These are phyloP conservation scores for Mycena belliarum DNA, from an alignment of 768 basidiomycete species.

Conservation along the genomic window DNA sequence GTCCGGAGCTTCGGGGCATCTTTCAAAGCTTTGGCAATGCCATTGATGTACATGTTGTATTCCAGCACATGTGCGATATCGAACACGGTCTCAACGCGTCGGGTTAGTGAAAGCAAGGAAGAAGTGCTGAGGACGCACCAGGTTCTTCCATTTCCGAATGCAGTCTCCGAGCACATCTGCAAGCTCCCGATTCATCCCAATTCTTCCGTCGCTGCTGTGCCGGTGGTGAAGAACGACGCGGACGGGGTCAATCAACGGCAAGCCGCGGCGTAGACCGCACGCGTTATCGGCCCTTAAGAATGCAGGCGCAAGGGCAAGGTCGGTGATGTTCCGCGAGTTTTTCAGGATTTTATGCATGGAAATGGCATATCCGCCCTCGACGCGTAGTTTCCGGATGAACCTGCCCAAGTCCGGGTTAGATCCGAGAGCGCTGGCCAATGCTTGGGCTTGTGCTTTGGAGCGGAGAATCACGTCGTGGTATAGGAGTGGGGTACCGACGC, in stretches of 20 bases:
- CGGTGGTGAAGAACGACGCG: background rate
- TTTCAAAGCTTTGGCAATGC: background rate
- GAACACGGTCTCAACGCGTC: background rate
- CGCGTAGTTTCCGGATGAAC: constrained; percentile 1
- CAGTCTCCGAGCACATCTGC: background rate
- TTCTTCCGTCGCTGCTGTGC: too few species aligned
- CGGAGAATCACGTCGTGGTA: constrained; percentile 1
- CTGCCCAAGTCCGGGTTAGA: background rate
- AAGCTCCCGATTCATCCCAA: too few species aligned
- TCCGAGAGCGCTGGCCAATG: background rate
- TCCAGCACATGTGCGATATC: too few species aligned
- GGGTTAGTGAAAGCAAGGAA: background rate
- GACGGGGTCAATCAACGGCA: background rate
- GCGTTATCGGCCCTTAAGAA: background rate
- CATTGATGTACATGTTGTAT: too few species aligned
- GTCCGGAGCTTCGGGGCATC: background rate
- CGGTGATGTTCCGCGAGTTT: background rate
- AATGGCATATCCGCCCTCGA: background rate
- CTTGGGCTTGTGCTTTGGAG: constrained; percentile 1
- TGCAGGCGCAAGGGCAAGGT: background rate
- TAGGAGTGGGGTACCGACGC: background rate
- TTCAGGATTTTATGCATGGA: background rate
- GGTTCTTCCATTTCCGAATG: background rate
- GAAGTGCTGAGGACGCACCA: background rate
- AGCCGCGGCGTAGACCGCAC: background rate